Conservation (phyloP, 805 yeast species). For the Saccharomycopsis lassenensis region DNA sequence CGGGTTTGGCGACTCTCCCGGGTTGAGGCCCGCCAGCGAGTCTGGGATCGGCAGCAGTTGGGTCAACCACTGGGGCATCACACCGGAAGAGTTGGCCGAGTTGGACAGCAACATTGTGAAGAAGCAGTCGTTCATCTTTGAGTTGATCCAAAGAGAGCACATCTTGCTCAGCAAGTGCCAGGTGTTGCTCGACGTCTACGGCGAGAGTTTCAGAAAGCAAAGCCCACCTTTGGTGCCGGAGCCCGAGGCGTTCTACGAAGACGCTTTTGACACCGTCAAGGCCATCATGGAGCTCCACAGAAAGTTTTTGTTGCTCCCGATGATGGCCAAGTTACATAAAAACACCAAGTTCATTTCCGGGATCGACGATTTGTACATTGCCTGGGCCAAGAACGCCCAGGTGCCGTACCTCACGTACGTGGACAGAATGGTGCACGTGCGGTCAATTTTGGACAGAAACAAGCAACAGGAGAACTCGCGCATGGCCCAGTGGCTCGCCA, state of each 20-base stretch:
- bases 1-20: slow-evolving; percentile 33
- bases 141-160: slow-evolving; percentile 61
- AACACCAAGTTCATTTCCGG: slow-evolving; percentile 60
- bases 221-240: slow-evolving; percentile 35
- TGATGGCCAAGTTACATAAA: slow-evolving; percentile 43
- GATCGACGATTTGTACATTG: slow-evolving; percentile 49
- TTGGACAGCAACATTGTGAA: slow-evolving; percentile 43
- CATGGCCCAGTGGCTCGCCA: slow-evolving; percentile 48
- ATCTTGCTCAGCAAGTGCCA: slow-evolving; percentile 56
- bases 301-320: slow-evolving; percentile 42
- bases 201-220: slow-evolving; percentile 30
- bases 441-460: slow-evolving; percentile 40
- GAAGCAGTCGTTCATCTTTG: slow-evolving; percentile 67
- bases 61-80: slow-evolving; percentile 56
- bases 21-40: slow-evolving; percentile 27
- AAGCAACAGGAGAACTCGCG: slow-evolving; percentile 27
- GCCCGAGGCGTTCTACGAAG: slow-evolving; percentile 45
- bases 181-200: slow-evolving; percentile 50
- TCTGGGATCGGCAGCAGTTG: slow-evolving; percentile 37
- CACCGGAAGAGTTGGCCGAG: slow-evolving; percentile 41
- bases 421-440: slow-evolving; percentile 46
- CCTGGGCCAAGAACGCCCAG: slow-evolving; percentile 53
- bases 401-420: slow-evolving; percentile 49
- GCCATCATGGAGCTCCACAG: slow-evolving; percentile 48
- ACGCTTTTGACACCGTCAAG: slow-evolving; percentile 46